phyloP scores from a whole-genome alignment of 129 eudicot genomes.

The Gnaphalium uliginosum region DNA sequence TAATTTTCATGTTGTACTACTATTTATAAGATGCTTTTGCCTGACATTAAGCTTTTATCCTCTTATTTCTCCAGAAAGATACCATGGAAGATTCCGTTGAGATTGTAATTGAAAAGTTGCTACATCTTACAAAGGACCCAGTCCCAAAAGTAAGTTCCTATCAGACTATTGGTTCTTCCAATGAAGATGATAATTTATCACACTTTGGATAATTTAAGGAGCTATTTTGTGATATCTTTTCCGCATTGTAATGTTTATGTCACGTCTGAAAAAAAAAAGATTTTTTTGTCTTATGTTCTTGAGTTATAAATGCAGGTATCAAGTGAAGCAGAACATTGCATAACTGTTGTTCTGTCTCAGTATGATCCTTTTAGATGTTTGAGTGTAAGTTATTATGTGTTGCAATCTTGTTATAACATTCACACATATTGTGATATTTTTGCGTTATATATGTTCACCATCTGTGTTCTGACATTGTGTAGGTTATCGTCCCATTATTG shows the following conservation, averaged over 20 bases:
- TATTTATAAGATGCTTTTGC: conserved; percentile 11
- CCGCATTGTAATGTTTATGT: background rate
- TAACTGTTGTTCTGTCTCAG: conserved; percentile 70
- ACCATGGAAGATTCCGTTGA: conserved; percentile 94
- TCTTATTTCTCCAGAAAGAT: conserved; percentile 55
- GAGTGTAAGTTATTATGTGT: conserved; percentile 53
- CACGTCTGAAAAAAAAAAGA: background rate
- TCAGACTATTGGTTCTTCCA: background rate
- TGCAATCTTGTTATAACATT: background rate
- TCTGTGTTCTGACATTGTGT: conserved; percentile 30
- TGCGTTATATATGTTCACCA: background rate
- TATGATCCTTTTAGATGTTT: conserved; percentile 90
- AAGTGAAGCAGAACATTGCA: conserved; percentile 86
- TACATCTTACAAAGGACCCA: conserved; percentile 73
- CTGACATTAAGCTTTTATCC: conserved; percentile 14
- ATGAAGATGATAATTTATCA: background rate
- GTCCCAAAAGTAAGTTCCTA: conserved; percentile 59
- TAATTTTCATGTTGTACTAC: background rate
- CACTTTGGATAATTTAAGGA: background rate
- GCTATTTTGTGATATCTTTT: background rate
- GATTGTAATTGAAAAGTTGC: conserved; percentile 85
- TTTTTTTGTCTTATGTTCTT: conserved; percentile 7
- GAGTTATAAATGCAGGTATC: conserved; percentile 57
- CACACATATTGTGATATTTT: background rate
- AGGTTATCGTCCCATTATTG: conserved; percentile 85